These are phyloP conservation scores for Lachancea nothofagi DNA, from an alignment of 805 yeast species.

Conservation along the genomic window DNA sequence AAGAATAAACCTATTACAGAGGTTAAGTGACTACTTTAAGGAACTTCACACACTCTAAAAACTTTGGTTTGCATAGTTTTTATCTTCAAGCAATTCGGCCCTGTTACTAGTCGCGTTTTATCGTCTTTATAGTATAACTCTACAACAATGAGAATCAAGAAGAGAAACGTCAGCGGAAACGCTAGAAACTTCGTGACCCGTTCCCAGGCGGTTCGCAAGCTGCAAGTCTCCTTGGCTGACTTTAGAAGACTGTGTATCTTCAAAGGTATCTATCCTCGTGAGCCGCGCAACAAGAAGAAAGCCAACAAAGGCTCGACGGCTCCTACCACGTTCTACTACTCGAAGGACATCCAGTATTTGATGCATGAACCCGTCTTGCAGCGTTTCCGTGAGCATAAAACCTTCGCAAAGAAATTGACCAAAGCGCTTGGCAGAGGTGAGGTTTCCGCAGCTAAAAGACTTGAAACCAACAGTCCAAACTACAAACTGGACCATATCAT, in stretches of 20 bases:
- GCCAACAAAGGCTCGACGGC: constrained; percentile 98
- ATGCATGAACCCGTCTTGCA: constrained; percentile 90
- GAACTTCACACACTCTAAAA: background rate
- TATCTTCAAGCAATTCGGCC: no score
- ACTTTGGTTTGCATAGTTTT: background rate
- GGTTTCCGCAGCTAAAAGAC: constrained; percentile 75
- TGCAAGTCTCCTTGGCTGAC: constrained; percentile 92
- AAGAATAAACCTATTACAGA: no score
- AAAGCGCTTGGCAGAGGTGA: constrained; percentile 91
- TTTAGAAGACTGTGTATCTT: constrained; percentile 95
- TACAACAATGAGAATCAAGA: constrained; percentile 55
- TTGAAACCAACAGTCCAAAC: constrained; percentile 63
- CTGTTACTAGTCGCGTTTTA: background rate
- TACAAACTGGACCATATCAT: constrained; percentile 86
- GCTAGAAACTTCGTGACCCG: constrained; percentile 91
- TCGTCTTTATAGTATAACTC: background rate
- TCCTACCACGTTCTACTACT: constrained; percentile 88
- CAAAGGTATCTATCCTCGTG: constrained; percentile 97
- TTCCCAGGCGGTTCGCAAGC: constrained; percentile 86
- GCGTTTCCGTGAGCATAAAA: constrained; percentile 92
- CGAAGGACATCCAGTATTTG: constrained; percentile 90
- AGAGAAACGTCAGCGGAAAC: constrained; percentile 79
- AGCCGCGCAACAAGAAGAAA: constrained; percentile 90
- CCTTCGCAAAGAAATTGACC: constrained; percentile 85
- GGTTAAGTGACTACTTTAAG: no score